Conservation (phyloP, 2,329 filamentous ascomycete genomes). For the Volutella citrinella region DNA sequence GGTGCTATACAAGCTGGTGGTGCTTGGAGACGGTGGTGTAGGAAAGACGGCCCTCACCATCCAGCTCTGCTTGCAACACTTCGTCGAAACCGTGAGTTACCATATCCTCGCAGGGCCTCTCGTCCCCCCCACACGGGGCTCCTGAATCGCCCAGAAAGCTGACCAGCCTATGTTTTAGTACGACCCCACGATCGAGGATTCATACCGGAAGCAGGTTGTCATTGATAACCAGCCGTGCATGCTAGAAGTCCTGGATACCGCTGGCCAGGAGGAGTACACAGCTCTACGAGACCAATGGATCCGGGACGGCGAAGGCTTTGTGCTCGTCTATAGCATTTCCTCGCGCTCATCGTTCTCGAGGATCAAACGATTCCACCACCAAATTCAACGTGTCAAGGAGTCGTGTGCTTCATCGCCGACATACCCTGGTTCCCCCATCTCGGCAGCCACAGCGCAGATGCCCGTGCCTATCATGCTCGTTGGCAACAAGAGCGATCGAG, state of each 20-base stretch:
- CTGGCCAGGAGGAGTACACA: slow-evolving; percentile 97
- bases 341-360: slow-evolving; percentile 92
- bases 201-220: slow-evolving; percentile 84
- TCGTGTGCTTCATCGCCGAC: slow-evolving; percentile 74
- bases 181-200: slow-evolving; percentile 85
- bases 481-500: slow-evolving; percentile 96
- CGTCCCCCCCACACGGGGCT: too few species aligned
- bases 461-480: slow-evolving; percentile 96
- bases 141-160: too few species aligned
- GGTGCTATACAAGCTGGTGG: slow-evolving; percentile 94
- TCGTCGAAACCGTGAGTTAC: slow-evolving; percentile 79
- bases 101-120: too few species aligned
- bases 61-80: slow-evolving; percentile 96
- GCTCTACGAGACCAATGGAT: slow-evolving; percentile 98
- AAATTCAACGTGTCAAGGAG: slow-evolving; percentile 97
- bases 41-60: slow-evolving; percentile 94
- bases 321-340: slow-evolving; percentile 97
- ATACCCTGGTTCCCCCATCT: slow-evolving; percentile 71
- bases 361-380: slow-evolving; percentile 93
- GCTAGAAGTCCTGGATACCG: slow-evolving; percentile 95
- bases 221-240: slow-evolving; percentile 96
- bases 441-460: slow-evolving; percentile 55
- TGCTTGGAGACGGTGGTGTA: slow-evolving; percentile 89
- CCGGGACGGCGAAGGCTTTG: slow-evolving; percentile 93
- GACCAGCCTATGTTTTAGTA: slow-evolving; percentile 50